These are phyloP conservation scores for Zygosaccharomyces sapae DNA, from an alignment of 1,139 yeast genomes.

Conservation along the genomic window DNA sequence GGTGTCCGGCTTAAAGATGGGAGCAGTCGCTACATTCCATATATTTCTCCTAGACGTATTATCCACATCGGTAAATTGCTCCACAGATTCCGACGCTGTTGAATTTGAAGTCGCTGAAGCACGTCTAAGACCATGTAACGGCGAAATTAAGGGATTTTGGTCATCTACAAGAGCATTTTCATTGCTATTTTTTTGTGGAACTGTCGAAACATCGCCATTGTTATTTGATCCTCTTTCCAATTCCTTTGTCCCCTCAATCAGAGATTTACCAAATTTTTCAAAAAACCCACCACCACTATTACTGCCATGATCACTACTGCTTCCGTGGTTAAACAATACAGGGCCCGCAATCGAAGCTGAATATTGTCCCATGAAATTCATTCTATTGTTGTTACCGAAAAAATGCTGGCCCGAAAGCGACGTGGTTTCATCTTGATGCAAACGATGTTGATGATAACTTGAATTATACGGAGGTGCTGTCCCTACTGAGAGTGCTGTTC, in stretches of 20 bases:
- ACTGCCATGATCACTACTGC: slow-evolving; percentile 4
- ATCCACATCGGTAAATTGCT: slow-evolving; percentile 1
- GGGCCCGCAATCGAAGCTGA: slow-evolving; percentile 33
- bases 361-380: slow-evolving; percentile 21
- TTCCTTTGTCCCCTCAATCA: slow-evolving; percentile 37
- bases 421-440: slow-evolving; percentile 1
- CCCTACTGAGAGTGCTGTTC: slow-evolving; percentile 30
- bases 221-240: slow-evolving; percentile 21
- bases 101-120: slow-evolving; percentile 12
- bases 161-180: neutral
- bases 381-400: slow-evolving; percentile 12
- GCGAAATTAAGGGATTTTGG: neutral
- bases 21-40: slow-evolving; percentile 31
- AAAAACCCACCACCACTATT: slow-evolving; percentile 31
- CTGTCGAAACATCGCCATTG: neutral
- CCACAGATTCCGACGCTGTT: slow-evolving; percentile 6
- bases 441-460: slow-evolving; percentile 1
- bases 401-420: slow-evolving; percentile 11
- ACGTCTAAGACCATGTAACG: slow-evolving; percentile 7
- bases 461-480: slow-evolving; percentile 22
- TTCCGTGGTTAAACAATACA: slow-evolving; percentile 13
- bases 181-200: neutral
- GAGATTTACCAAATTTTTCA: slow-evolving; percentile 34
- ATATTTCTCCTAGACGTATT: slow-evolving; percentile 18
- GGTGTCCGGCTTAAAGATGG: slow-evolving; percentile 27